phyloP scores from a whole-genome alignment of 2,329 filamentous ascomycete genomes.

The Cladosporium cucumerinum region DNA sequence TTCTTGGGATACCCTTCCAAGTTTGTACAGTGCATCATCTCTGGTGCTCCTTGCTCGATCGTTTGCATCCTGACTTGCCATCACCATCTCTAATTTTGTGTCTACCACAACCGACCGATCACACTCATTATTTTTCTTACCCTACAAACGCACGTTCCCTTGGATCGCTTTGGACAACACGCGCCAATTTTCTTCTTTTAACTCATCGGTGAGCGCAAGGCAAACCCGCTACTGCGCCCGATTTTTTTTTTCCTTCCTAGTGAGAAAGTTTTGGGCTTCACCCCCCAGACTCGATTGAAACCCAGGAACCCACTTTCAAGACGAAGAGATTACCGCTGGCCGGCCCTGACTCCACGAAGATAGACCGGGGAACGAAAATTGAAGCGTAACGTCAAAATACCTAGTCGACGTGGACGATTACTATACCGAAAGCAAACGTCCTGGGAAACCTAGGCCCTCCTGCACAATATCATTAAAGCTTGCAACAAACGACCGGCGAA shows the following conservation, averaged over 20 bases:
- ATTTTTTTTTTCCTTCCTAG: background rate
- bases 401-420: background rate
- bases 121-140: constrained; percentile 7
- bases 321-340: constrained; percentile 13
- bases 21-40: constrained; percentile 4
- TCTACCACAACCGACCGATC: background rate
- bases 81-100: constrained; percentile 3
- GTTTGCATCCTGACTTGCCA: background rate
- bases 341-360: constrained; percentile 13
- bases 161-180: background rate
- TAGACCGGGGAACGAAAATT: constrained; percentile 1
- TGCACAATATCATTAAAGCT: background rate
- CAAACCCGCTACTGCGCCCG: background rate
- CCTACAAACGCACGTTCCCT: constrained; percentile 8
- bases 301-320: constrained; percentile 11
- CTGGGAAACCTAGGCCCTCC: background rate
- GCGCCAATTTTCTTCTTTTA: background rate
- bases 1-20: constrained; percentile 9
- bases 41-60: constrained; percentile 12
- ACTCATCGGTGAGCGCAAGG: background rate
- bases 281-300: background rate
- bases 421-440: background rate
- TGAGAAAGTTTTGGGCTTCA: constrained; percentile 7
- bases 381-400: constrained; percentile 5
- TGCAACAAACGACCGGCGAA: background rate